These are phyloP conservation scores for Linanthus parryae DNA, from an alignment of 148 eudicot genomes.

Conservation along the genomic window DNA sequence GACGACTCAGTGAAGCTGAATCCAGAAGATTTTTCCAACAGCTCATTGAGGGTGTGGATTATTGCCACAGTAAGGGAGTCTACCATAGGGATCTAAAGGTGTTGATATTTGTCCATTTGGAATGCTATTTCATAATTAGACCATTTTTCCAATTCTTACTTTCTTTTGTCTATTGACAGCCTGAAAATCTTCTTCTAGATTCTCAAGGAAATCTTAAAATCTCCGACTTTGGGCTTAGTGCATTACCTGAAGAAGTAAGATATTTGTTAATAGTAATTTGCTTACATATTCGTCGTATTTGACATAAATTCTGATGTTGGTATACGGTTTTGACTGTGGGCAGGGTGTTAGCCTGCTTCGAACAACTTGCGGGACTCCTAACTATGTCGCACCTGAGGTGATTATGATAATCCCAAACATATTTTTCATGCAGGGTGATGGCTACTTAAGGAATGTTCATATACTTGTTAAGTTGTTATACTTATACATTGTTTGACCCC, in stretches of 20 bases:
- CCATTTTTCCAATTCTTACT: constrained; percentile 12
- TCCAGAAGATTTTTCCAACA: constrained; percentile 82
- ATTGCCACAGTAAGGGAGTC: constrained; percentile 92
- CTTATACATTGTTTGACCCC: no score
- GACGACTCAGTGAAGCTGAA: constrained; percentile 87
- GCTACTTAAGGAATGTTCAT: background rate
- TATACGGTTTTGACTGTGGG: constrained; percentile 13
- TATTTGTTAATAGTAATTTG: constrained; percentile 3
- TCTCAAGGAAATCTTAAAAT: constrained; percentile 90
- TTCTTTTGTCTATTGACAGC: constrained; percentile 42
- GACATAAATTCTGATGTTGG: no score
- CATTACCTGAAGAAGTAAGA: constrained; percentile 80
- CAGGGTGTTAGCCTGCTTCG: constrained; percentile 86
- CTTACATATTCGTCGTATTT: no score
- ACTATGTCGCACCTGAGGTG: constrained; percentile 99
- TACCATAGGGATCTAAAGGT: constrained; percentile 97
- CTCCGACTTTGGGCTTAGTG: constrained; percentile 98
- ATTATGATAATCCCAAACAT: constrained; percentile 1
- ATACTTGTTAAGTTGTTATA: background rate
- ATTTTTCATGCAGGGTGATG: background rate
- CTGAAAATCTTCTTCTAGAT: constrained; percentile 94
- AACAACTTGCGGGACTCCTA: constrained; percentile 98
- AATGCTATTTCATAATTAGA: constrained; percentile 3
- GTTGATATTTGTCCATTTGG: constrained; percentile 9
- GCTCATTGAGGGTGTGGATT: constrained; percentile 86